Conservation (phyloP, 2,329 filamentous ascomycete species). For the Colletotrichum navitas region DNA sequence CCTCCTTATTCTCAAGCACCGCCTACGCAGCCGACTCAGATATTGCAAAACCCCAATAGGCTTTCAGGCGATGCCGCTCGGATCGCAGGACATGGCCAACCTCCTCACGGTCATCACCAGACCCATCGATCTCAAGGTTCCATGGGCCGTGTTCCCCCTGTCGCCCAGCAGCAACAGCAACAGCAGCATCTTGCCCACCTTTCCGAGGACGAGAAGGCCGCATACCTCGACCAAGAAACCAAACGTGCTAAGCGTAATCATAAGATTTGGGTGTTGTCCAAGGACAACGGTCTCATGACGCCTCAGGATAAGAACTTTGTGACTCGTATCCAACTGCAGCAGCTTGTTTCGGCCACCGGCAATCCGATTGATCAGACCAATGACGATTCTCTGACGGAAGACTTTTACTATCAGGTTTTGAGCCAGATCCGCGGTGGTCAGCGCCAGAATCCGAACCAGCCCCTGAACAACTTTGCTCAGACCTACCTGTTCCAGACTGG, state of each 20-base stretch:
- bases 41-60: conserved; percentile 83
- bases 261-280: conserved; percentile 94
- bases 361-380: conserved; percentile 84
- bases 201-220: conserved; percentile 85
- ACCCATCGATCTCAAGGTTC: conserved; percentile 64
- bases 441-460: conserved; percentile 91
- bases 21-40: conserved; percentile 75
- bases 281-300: conserved; percentile 98
- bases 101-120: conserved; percentile 46
- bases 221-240: conserved; percentile 90
- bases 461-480: conserved; percentile 95
- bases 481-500: conserved; percentile 98
- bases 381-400: conserved; percentile 86
- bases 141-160: conserved; percentile 67
- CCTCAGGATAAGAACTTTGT: conserved; percentile 99
- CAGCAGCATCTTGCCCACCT: conserved; percentile 75
- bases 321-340: conserved; percentile 95
- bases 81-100: conserved; percentile 44
- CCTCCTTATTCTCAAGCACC: conserved; percentile 53
- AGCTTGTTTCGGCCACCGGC: conserved; percentile 92
- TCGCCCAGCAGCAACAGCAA: conserved; percentile 80
- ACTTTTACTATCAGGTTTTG: conserved; percentile 99
- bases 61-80: conserved; percentile 62
- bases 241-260: conserved; percentile 97
- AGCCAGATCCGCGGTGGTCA: conserved; percentile 92